Conservation (phyloP, 2,329 filamentous ascomycete species). For the Talaromyces piceae region DNA sequence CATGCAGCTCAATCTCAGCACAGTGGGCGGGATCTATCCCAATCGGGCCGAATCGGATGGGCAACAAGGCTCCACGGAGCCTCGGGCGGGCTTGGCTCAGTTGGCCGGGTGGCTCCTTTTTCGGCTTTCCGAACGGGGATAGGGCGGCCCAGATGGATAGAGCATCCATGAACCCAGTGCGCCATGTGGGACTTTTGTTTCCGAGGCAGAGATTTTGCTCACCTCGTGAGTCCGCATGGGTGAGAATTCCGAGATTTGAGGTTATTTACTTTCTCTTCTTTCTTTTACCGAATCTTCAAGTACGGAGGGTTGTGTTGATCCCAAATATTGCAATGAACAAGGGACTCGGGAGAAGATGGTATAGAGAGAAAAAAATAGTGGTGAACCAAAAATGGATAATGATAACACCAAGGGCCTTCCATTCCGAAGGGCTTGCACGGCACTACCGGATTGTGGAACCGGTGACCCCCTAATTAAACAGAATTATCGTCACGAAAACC, state of each 20-base stretch:
- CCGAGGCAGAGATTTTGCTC: too few species aligned
- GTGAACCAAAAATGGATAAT: neutral
- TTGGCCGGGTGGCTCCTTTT: too few species aligned
- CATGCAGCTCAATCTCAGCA: neutral
- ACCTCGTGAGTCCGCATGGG: too few species aligned
- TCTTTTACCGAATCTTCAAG: too few species aligned
- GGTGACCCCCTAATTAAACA: neutral
- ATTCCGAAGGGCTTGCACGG: constrained; percentile 4
- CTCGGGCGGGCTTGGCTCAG: too few species aligned
- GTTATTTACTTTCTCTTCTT: too few species aligned
- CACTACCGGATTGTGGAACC: constrained; percentile 10
- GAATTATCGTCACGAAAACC: constrained; percentile 3
- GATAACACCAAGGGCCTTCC: neutral
- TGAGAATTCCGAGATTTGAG: too few species aligned
- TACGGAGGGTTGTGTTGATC: too few species aligned
- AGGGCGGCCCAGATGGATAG: neutral
- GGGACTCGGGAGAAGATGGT: too few species aligned
- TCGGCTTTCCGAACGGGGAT: constrained; percentile 8
- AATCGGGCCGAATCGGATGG: constrained; percentile 8
- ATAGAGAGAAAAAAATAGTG: neutral
- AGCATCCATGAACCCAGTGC: too few species aligned
- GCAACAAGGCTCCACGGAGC: neutral
- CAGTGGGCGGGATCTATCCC: neutral
- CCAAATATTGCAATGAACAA: too few species aligned
- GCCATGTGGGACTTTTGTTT: neutral